These are phyloP conservation scores for Solanum sitiens DNA, from an alignment of 257 asterid species.

Conservation along the genomic window DNA sequence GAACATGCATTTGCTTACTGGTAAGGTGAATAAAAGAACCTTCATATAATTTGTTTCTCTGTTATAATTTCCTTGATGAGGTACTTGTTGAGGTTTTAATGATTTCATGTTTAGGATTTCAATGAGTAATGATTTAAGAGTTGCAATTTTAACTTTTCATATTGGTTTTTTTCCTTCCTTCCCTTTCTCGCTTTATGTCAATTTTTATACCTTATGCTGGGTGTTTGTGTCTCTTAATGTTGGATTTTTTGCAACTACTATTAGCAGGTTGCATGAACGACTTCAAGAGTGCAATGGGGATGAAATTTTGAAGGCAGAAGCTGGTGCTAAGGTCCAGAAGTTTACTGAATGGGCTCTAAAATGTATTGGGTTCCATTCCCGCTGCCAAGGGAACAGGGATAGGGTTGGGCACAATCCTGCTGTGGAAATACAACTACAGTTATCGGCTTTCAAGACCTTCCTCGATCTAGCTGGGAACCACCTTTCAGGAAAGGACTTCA, in stretches of 20 bases:
- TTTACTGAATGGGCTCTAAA: slow-evolving; percentile 99
- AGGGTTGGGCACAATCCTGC: slow-evolving; percentile 62
- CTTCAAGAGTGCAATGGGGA: slow-evolving; percentile 96
- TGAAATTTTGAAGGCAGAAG: slow-evolving; percentile 94
- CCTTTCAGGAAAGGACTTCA: slow-evolving; percentile 91
- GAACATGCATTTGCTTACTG: background rate
- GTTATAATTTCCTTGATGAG: background rate
- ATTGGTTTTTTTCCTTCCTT: background rate
- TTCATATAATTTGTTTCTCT: background rate
- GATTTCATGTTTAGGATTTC: background rate
- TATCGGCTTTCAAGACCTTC: slow-evolving; percentile 91
- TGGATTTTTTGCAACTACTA: slow-evolving; percentile 1
- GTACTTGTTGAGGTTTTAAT: background rate
- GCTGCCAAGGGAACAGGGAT: slow-evolving; percentile 85
- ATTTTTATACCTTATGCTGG: background rate
- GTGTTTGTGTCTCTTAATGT: background rate
- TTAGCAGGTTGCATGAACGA: slow-evolving; percentile 79
- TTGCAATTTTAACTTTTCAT: background rate
- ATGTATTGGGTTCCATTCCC: slow-evolving; percentile 96
- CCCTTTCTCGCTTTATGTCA: background rate
- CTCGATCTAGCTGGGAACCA: slow-evolving; percentile 90
- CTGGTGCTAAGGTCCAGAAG: slow-evolving; percentile 95
- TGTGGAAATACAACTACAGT: slow-evolving; percentile 68
- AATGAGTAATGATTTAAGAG: background rate
- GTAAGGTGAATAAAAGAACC: background rate